Conservation (phyloP, 2,329 filamentous ascomycete genomes). For the Exophiala sp. region DNA sequence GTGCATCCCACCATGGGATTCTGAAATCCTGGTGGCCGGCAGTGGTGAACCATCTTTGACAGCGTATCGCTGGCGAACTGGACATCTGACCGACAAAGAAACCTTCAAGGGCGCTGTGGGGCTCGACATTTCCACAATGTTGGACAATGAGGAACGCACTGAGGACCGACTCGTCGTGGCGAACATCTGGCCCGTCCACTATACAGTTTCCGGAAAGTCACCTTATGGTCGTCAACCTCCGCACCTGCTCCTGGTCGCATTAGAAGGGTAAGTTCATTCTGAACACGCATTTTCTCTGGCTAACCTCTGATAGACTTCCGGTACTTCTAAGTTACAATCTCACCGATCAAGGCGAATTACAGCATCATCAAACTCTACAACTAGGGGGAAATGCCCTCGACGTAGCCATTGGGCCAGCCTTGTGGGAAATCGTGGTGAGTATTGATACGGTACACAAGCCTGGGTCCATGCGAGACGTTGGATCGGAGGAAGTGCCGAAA, state of each 20-base stretch:
- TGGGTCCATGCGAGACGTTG: constrained; percentile 35
- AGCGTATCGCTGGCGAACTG: constrained; percentile 75
- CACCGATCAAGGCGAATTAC: constrained; percentile 48
- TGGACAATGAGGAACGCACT: constrained; percentile 19
- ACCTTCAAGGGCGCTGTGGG: constrained; percentile 42
- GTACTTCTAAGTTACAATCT: constrained; percentile 64
- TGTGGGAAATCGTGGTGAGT: constrained; percentile 45
- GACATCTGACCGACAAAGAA: constrained; percentile 52
- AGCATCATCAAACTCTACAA: constrained; percentile 49
- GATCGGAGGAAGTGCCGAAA: constrained; percentile 9
- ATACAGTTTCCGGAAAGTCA: constrained; percentile 15
- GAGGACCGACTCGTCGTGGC: constrained; percentile 37
- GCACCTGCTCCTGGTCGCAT: constrained; percentile 43
- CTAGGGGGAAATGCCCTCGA: constrained; percentile 66
- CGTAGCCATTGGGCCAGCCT: constrained; percentile 36
- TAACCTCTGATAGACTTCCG: constrained; percentile 57
- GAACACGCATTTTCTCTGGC: background rate
- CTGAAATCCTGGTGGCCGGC: constrained; percentile 72
- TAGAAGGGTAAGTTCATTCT: constrained; percentile 54
- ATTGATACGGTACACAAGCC: constrained; percentile 51
- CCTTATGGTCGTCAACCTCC: constrained; percentile 12
- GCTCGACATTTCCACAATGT: constrained; percentile 13
- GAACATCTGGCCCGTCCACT: constrained; percentile 30
- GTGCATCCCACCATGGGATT: constrained; percentile 56
- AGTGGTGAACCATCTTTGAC: constrained; percentile 78